A percentile compares a stretch with the other conserved stretches of the same genome.
Evolutionary conservation across 345 rosid species (phyloP).

Genomic region (Syzygium aromaticum): DNA sequence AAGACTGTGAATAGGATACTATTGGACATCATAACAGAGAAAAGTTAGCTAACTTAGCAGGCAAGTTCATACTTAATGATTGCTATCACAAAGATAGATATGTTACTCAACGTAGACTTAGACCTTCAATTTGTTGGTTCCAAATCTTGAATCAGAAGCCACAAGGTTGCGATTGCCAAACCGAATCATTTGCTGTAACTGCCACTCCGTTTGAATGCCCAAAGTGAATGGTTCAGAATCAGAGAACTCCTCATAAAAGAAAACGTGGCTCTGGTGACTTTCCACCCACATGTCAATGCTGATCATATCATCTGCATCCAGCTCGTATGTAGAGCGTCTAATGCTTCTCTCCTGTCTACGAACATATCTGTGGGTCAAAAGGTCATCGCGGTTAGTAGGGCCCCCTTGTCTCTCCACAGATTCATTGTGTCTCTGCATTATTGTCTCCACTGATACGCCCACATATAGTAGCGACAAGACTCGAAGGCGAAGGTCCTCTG

Average conservation of each 20-base stretch:
- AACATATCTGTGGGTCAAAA: slow-evolving; percentile 86
- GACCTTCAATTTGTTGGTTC: slow-evolving; percentile 88
- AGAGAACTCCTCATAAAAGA: slow-evolving; percentile 70
- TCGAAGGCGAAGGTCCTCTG: slow-evolving; percentile 92
- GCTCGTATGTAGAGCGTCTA: slow-evolving; percentile 69
- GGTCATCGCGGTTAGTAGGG: slow-evolving; percentile 79
- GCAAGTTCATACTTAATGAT: not conserved
- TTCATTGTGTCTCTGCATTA: slow-evolving; percentile 94
- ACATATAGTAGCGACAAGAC: slow-evolving; percentile 75
- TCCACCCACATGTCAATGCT: slow-evolving; percentile 87
- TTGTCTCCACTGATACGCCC: slow-evolving; percentile 93
- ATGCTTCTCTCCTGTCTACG: slow-evolving; percentile 90
- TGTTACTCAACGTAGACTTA: slow-evolving; percentile 10
- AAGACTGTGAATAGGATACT: slow-evolving; percentile 90
- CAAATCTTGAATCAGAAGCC: slow-evolving; percentile 90
- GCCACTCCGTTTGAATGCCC: slow-evolving; percentile 98
- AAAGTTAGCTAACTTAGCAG: not conserved
- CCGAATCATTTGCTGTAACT: slow-evolving; percentile 93
- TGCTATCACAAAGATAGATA: not conserved
- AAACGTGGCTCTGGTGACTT: slow-evolving; percentile 63
- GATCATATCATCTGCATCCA: slow-evolving; percentile 71
- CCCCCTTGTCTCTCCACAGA: slow-evolving; percentile 92
- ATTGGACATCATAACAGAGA: slow-evolving; percentile 14
- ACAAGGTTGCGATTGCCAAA: slow-evolving; percentile 79
- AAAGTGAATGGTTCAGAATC: slow-evolving; percentile 65